phyloP scores from a whole-genome alignment of 2,329 filamentous ascomycete species.

The Stemphylium lycopersici region DNA sequence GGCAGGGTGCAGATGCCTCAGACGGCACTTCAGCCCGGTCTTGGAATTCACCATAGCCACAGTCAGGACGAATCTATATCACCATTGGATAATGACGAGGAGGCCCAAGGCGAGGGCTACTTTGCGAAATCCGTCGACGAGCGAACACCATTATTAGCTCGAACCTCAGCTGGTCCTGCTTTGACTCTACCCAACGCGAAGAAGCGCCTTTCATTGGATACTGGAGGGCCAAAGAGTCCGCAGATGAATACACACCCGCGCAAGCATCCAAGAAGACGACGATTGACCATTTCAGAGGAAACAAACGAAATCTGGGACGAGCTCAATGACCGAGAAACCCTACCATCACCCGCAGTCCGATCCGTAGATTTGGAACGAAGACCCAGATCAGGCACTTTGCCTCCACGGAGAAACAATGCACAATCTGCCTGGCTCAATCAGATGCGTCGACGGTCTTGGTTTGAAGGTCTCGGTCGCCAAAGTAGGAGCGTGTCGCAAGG shows the following conservation, averaged over 20 bases:
- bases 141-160: constrained; percentile 45
- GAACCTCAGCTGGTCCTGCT: constrained; percentile 43
- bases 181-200: constrained; percentile 29
- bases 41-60: constrained; percentile 78
- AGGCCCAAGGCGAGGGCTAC: constrained; percentile 35
- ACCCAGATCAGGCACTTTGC: constrained; percentile 43
- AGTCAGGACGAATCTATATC: constrained; percentile 58
- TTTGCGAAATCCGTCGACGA: constrained; percentile 40
- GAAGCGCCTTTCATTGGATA: constrained; percentile 31
- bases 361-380: constrained; percentile 41
- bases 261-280: constrained; percentile 37
- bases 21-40: constrained; percentile 78
- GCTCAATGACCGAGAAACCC: constrained; percentile 67
- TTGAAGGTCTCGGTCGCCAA: constrained; percentile 35
- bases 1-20: constrained; percentile 53
- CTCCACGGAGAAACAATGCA: constrained; percentile 35
- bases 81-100: constrained; percentile 38
- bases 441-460: constrained; percentile 47
- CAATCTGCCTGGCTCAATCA: constrained; percentile 43
- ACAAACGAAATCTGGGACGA: constrained; percentile 86
- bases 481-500: constrained; percentile 37
- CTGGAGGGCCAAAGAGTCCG: constrained; percentile 26
- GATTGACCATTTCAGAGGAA: constrained; percentile 66
- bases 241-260: constrained; percentile 32
- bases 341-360: constrained; percentile 36